phyloP scores from a whole-genome alignment of 495 filamentous ascomycete species.

The Hypoxylon intermedium region DNA sequence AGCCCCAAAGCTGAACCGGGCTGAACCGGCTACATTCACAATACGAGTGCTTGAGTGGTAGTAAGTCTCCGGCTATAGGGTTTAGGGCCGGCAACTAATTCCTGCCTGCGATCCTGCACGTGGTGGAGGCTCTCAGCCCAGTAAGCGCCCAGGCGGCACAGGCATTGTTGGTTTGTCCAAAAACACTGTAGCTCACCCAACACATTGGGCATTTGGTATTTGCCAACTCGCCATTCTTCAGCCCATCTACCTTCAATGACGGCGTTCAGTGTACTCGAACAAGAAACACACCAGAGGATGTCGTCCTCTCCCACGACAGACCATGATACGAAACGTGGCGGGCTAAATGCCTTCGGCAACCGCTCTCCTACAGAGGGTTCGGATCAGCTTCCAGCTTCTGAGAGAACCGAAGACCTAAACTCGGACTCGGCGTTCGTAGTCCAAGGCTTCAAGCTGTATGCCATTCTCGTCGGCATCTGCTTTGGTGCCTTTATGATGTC shows the following conservation, averaged over 20 bases:
- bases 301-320: not conserved
- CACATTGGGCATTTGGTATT: too few species aligned
- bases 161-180: too few species aligned
- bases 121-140: too few species aligned
- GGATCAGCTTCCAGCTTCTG: not conserved
- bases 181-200: too few species aligned
- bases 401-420: not conserved
- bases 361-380: not conserved
- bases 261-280: not conserved
- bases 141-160: too few species aligned
- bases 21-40: too few species aligned
- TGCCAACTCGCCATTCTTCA: not conserved
- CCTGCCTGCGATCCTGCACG: too few species aligned
- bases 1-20: too few species aligned
- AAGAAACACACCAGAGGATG: not conserved
- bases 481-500: slow-evolving; percentile 34
- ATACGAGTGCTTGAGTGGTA: too few species aligned
- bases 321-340: not conserved
- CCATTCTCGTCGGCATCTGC: slow-evolving; percentile 20
- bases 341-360: not conserved
- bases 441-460: slow-evolving; percentile 15
- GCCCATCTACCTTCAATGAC: not conserved
- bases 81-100: too few species aligned
- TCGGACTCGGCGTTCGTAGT: not conserved
- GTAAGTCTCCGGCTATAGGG: too few species aligned